Percentiles rank a stretch among this genome's conserved stretches.
phyloP scores from a whole-genome alignment of 2,329 filamentous ascomycete species.

The Colletotrichum godetiae region DNA sequence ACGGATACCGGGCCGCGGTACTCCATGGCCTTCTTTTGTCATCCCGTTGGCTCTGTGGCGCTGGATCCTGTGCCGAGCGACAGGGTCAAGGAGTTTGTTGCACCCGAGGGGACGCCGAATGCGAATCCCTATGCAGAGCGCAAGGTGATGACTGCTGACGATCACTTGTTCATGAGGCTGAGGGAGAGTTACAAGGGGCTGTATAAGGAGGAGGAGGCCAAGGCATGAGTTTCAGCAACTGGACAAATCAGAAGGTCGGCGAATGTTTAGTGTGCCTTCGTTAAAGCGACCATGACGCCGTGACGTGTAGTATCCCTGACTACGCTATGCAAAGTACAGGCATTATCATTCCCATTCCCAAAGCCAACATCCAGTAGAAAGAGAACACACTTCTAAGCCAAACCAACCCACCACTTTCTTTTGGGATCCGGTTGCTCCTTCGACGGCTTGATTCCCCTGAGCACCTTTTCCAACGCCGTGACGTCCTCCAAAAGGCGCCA shows the following conservation, averaged over 20 bases:
- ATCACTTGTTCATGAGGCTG: constrained; percentile 72
- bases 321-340: neutral
- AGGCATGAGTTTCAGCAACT: neutral
- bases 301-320: neutral
- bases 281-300: neutral
- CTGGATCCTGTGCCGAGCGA: constrained; percentile 71
- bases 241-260: neutral
- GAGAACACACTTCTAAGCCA: constrained; percentile 45
- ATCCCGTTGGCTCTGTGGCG: constrained; percentile 65
- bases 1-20: constrained; percentile 65
- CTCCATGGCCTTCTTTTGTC: constrained; percentile 77
- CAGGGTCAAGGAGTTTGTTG: constrained; percentile 58
- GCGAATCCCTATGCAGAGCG: constrained; percentile 62
- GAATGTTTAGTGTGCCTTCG: neutral
- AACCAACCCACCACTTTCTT: constrained; percentile 56
- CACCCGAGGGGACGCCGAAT: constrained; percentile 43
- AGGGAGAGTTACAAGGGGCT: constrained; percentile 68
- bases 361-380: neutral
- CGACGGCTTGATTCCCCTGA: constrained; percentile 13
- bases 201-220: constrained; percentile 55
- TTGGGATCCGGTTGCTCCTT: constrained; percentile 48
- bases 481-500: constrained; percentile 58
- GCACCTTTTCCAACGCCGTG: constrained; percentile 49
- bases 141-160: constrained; percentile 70
- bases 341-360: neutral